Evolutionary conservation across 169 alveolate genomes (phyloP), one percentile per base, ranked within the genome.

Genomic region (Babesia ovis): DNA sequence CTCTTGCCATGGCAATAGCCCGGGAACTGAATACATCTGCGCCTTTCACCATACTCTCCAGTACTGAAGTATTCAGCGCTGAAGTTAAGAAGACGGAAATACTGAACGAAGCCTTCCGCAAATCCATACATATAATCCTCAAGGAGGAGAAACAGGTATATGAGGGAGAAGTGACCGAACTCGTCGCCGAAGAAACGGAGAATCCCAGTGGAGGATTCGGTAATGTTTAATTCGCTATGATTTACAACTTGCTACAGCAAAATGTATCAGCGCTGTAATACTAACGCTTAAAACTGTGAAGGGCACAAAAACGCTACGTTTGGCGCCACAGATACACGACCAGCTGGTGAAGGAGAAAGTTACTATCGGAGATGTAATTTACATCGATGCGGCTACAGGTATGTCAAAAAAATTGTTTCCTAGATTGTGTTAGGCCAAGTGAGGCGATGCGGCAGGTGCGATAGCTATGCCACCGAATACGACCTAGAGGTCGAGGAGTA

Each of bases 21-120:
- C 97, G 96, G 64, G 99, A 98, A 90, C 93, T 98, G 51, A 99
- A 99, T 25, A 95, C 99, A n/a, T 94, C 96, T 69, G 99, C 98
- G 77, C 99, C 99, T 2, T 98, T 98, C 90, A 97, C 99, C 80
- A 98, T 98, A 22, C 95, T 98, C 98, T 99, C 98, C 20, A 99
- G 99, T 32, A 93, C 99, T 14, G 99, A 98, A 93, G 99, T 98
- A 29, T 98, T 94, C 91, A 94, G 98, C 50, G 89, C 95, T n/a
- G 99, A 98, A 85, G 99, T 98, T 32, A 98, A 98, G 85, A 97
- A 97, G 90, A 98, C 99, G 3, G 99, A 98, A 92, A 92, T 96
- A 45, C 87, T 98, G 66, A 97, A 97, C 98, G 99, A 98, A 90
- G 97, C 98, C 72, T 97, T 98, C 92, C 90, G 99, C 68, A 93